Percentiles rank a stretch among this genome's conserved stretches.
phyloP scores from a whole-genome alignment of 78 protist species.

The Isochrysis galbana region DNA sequence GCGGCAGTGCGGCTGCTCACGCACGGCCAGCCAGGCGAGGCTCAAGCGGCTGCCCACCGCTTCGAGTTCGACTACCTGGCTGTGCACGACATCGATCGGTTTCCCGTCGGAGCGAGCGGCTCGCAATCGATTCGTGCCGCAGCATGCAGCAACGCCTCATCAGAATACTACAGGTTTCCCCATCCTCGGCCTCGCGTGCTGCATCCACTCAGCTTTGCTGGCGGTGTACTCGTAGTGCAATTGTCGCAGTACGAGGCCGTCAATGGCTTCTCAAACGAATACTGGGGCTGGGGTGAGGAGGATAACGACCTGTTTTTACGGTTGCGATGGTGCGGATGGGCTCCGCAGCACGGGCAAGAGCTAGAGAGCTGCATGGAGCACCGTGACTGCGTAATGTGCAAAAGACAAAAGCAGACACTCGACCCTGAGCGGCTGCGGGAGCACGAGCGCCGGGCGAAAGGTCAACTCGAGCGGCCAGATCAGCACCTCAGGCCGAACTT shows the following conservation, averaged over 20 bases:
- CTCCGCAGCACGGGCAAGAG: background rate
- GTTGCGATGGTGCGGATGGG: background rate
- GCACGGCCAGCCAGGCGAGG: too few relatives aligned
- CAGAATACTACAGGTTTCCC: background rate
- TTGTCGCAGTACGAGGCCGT: background rate
- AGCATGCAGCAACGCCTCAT: background rate
- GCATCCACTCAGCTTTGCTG: background rate
- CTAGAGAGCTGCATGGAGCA: background rate
- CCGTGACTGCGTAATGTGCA: background rate
- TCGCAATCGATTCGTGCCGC: too few relatives aligned
- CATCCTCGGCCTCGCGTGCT: background rate
- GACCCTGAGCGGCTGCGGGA: background rate
- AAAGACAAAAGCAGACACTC: background rate
- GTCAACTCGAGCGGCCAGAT: background rate
- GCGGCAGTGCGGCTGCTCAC: background rate
- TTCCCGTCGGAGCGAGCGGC: too few relatives aligned
- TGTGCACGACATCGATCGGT: background rate
- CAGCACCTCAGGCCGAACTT: background rate
- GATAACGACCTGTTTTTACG: background rate
- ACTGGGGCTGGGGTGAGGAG: slow-evolving; percentile 1
- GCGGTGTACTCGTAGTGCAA: background rate
- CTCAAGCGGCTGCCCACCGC: too few relatives aligned
- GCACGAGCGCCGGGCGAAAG: background rate
- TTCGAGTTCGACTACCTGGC: background rate
- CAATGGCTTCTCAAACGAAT: background rate